Evolutionary conservation across 75 land plant genomes (phyloP), one percentile per base, ranked within the genome.

Genomic region (Isoetes taiwanensis): DNA sequence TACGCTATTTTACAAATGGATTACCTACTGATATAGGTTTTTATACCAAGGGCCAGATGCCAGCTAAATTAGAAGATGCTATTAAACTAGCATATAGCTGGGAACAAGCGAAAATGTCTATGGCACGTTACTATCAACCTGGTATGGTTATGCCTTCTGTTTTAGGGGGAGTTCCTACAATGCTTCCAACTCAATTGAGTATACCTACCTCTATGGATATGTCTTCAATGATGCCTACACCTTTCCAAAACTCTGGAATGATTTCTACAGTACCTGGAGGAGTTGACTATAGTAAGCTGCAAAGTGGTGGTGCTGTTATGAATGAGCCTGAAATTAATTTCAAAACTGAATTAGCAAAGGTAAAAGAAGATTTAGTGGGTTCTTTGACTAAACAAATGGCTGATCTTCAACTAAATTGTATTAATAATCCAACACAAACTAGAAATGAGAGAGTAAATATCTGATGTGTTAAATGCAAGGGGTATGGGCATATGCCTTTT

Each of bases 401-500:
- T 6, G 50, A 46, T 46, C n/a, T 46, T 5, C 50, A 46, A 46
- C 25, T 46, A 23, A 46, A 19, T 46, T n/a, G 50, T 46, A 8
- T 46, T 5, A 23, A 23, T 19, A 23, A 19, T 46, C 50, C n/a
- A 46, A 23, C 5, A 4, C 5, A 46, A n/a, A 19, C 23, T 5
- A 19, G 16, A 6, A 46, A 8, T 46, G 50, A 46, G 50, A 6
- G 19, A 46, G 16, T 23, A 8, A n/a, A n/a, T 8, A 23, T 46
- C 23, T 46, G 50, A 23, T 46, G 50, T 46, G 16, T 46, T 6
- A 46, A 5, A 19, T 46, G 50, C n/a, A n/a, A n/a, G n/a, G n/a
- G n/a, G n/a, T n/a, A n/a, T n/a, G n/a, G n/a, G n/a, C n/a, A n/a
- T n/a, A n/a, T n/a, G n/a, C n/a, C n/a, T n/a, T n/a, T n/a, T n/a